Percentiles rank a stretch among this genome's conserved stretches.
Evolutionary conservation across 164 flowering plant species (phyloP).

Genomic region (Dillenia suffruticosa): DNA sequence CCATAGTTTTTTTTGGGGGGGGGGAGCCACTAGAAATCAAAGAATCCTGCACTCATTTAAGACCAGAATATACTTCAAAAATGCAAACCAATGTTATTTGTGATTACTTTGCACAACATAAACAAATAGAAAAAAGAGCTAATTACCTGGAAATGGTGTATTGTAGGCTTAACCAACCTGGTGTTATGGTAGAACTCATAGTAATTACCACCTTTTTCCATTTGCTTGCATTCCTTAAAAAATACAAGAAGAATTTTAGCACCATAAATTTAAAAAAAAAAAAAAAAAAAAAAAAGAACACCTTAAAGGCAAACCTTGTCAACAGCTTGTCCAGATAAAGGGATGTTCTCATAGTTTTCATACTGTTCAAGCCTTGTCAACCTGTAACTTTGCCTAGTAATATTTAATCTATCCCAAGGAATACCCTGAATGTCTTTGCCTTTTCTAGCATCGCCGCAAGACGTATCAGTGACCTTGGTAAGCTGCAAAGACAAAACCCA

Average conservation of each 20-base stretch:
- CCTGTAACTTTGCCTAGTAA: slow-evolving; percentile 54
- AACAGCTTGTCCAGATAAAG: slow-evolving; percentile 43
- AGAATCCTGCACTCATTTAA: too few relatives aligned
- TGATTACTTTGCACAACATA: too few relatives aligned
- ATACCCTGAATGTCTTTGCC: slow-evolving; percentile 80
- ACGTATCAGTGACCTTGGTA: slow-evolving; percentile 58
- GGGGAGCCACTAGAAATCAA: too few relatives aligned
- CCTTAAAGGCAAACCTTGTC: slow-evolving; percentile 38
- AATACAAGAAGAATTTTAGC: not conserved
- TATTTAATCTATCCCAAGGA: slow-evolving; percentile 62
- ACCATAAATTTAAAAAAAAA: not conserved
- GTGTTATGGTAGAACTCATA: slow-evolving; percentile 55
- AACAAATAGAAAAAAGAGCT: not conserved
- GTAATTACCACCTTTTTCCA: slow-evolving; percentile 46
- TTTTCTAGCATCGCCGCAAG: slow-evolving; percentile 53
- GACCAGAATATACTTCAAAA: not conserved
- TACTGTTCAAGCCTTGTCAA: slow-evolving; percentile 62
- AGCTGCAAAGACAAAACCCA: slow-evolving; percentile 28
- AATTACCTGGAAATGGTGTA: slow-evolving; percentile 72
- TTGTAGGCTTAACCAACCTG: slow-evolving; percentile 67
- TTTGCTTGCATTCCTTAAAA: slow-evolving; percentile 42
- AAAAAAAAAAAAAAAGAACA: not conserved
- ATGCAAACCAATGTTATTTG: not conserved
- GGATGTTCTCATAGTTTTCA: slow-evolving; percentile 59
- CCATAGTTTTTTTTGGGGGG: too few relatives aligned